phyloP scores from a whole-genome alignment of 164 flowering plant genomes.

The Aristolochia fimbriata region DNA sequence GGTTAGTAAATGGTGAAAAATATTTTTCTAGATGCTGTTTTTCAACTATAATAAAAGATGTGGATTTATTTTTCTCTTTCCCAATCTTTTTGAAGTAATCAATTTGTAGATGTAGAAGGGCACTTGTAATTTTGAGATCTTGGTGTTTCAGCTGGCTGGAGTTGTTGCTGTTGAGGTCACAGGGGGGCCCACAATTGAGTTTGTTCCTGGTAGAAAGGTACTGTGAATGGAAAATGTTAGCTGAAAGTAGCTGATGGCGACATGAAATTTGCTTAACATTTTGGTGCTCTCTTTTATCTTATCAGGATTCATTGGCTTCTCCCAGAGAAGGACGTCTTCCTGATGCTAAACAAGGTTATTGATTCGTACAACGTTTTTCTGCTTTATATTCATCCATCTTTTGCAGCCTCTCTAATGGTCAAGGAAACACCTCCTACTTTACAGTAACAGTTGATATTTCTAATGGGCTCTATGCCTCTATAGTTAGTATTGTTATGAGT shows the following conservation, averaged over 20 bases:
- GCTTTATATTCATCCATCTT: neutral
- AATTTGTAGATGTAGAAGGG: too few relatives aligned
- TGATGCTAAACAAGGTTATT: slow-evolving; percentile 68
- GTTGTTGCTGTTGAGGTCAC: slow-evolving; percentile 96
- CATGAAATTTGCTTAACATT: slow-evolving; percentile 2
- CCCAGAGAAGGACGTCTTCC: slow-evolving; percentile 87
- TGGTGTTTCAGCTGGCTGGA: slow-evolving; percentile 75
- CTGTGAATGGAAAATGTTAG: neutral
- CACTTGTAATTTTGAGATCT: neutral
- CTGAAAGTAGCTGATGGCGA: neutral
- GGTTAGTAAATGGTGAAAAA: slow-evolving; percentile 24
- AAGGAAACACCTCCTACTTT: too few relatives aligned
- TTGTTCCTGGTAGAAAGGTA: slow-evolving; percentile 96
- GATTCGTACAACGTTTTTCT: neutral
- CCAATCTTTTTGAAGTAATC: too few relatives aligned
- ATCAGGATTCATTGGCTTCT: slow-evolving; percentile 64
- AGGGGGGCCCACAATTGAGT: slow-evolving; percentile 85
- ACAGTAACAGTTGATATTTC: too few relatives aligned
- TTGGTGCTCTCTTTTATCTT: slow-evolving; percentile 6
- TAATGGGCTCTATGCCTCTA: too few relatives aligned
- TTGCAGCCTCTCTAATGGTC: neutral
- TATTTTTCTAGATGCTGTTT: too few relatives aligned
- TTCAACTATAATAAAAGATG: too few relatives aligned
- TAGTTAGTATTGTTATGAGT: too few relatives aligned
- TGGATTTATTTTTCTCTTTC: too few relatives aligned